Percentiles rank a stretch among this genome's conserved stretches.
Evolutionary conservation across 2,329 filamentous ascomycete species (phyloP).

Genomic region (Fusarium secorum): DNA sequence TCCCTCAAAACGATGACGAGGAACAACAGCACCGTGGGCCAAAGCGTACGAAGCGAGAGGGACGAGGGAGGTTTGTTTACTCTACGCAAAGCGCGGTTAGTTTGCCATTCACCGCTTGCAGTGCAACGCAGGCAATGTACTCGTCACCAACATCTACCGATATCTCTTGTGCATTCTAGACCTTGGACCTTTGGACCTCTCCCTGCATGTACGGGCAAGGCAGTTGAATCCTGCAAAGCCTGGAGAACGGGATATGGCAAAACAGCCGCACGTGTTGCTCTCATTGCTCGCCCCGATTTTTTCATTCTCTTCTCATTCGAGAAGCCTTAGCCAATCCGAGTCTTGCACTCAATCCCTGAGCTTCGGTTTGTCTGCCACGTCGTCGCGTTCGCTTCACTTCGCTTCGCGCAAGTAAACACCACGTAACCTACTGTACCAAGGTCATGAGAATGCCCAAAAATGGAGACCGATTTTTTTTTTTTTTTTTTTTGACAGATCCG

Average conservation of each 20-base stretch:
- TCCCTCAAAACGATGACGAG: neutral
- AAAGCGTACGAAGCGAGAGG: conserved; percentile 4
- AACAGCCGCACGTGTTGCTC: conserved; percentile 15
- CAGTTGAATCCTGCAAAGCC: neutral
- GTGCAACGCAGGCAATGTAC: neutral
- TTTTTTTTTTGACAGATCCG: conserved; percentile 8
- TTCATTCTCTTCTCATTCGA: conserved; percentile 13
- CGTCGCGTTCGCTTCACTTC: neutral
- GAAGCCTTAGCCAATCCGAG: neutral
- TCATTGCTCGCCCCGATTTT: neutral
- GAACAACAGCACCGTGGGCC: neutral
- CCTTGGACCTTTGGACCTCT: neutral
- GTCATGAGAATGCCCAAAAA: conserved; percentile 16
- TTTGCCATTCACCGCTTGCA: conserved; percentile 1
- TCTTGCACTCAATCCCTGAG: neutral
- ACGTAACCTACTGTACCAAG: conserved; percentile 5
- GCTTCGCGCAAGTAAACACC: neutral
- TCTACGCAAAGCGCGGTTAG: conserved; percentile 29
- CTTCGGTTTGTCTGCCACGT: neutral
- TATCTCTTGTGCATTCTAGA: neutral
- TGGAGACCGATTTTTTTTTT: conserved; percentile 16
- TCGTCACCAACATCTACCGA: conserved; percentile 5
- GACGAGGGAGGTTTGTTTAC: neutral
- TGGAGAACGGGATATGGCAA: conserved; percentile 11
- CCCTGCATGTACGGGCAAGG: neutral